Conservation (phyloP, 805 yeast species). For the Wickerhamiella allomyrinae region DNA sequence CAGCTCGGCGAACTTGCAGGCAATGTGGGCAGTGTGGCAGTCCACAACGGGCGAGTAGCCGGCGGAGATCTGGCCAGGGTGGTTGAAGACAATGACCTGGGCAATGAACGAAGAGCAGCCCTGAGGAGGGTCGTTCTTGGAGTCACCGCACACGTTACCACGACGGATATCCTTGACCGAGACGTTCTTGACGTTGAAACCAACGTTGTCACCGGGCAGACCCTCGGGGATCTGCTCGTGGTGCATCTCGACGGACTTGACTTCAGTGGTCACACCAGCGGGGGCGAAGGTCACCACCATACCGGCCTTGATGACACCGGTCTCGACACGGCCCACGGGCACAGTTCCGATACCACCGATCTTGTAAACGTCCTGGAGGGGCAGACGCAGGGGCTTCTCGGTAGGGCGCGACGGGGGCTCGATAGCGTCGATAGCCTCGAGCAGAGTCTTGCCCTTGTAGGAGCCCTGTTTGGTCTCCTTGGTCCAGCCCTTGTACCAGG, state of each 20-base stretch:
- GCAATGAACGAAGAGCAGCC: conserved; percentile 71
- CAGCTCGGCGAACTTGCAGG: conserved; percentile 72
- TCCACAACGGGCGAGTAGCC: conserved; percentile 88
- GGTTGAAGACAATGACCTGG: conserved; percentile 78
- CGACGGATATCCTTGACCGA: conserved; percentile 80
- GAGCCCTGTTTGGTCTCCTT: conserved; percentile 63
- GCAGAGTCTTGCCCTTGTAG: conserved; percentile 64
- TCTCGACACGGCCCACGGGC: conserved; percentile 90
- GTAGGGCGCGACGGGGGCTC: conserved; percentile 72
- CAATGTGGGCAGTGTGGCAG: conserved; percentile 89
- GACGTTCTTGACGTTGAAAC: conserved; percentile 83
- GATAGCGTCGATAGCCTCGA: conserved; percentile 73
- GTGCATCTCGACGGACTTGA: conserved; percentile 81
- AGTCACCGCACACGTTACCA: conserved; percentile 88
- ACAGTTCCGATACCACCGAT: conserved; percentile 86
- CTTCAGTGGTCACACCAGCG: conserved; percentile 80
- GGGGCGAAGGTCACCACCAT: conserved; percentile 84
- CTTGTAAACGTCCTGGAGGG: conserved; percentile 85
- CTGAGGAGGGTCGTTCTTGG: conserved; percentile 78
- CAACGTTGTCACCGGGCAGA: conserved; percentile 84
- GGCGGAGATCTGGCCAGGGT: conserved; percentile 82
- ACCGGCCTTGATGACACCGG: conserved; percentile 85
- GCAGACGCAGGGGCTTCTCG: conserved; percentile 79
- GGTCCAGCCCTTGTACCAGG: conserved; percentile 82
- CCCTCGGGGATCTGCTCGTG: conserved; percentile 69